Conservation (phyloP, 306 rosid genomes). For the Mucuna pruriens region DNA sequence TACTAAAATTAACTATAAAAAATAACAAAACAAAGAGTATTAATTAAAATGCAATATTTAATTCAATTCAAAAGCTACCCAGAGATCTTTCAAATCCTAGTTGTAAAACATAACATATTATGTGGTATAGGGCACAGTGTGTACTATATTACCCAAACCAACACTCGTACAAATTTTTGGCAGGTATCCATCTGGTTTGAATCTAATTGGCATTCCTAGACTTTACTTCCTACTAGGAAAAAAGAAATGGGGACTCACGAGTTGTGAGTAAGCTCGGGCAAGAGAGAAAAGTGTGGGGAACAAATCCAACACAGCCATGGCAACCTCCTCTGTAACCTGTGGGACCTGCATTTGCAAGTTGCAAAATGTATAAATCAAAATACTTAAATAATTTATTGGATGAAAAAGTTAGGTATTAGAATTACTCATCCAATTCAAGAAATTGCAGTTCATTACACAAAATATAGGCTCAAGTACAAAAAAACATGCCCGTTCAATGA, state of each 20-base stretch:
- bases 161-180: neutral
- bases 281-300: conserved; percentile 83
- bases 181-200: neutral
- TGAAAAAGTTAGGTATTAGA: neutral
- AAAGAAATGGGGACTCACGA: conserved; percentile 60
- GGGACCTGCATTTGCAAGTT: conserved; percentile 72
- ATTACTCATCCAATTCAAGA: conserved; percentile 24
- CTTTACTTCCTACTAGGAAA: conserved; percentile 3
- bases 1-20: neutral
- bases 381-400: neutral
- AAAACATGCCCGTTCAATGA: neutral
- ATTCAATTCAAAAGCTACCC: conserved; percentile 5
- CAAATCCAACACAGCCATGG: conserved; percentile 82
- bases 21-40: neutral
- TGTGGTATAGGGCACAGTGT: neutral
- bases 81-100: neutral
- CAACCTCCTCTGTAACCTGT: conserved; percentile 96
- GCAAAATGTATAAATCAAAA: neutral
- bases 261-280: conserved; percentile 72
- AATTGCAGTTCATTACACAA: neutral
- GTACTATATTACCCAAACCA: neutral
- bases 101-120: neutral
- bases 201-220: neutral
- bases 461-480: neutral
- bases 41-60: neutral